Conservation (phyloP, 2,329 filamentous ascomycete species). For the Diaporthe sp. region DNA sequence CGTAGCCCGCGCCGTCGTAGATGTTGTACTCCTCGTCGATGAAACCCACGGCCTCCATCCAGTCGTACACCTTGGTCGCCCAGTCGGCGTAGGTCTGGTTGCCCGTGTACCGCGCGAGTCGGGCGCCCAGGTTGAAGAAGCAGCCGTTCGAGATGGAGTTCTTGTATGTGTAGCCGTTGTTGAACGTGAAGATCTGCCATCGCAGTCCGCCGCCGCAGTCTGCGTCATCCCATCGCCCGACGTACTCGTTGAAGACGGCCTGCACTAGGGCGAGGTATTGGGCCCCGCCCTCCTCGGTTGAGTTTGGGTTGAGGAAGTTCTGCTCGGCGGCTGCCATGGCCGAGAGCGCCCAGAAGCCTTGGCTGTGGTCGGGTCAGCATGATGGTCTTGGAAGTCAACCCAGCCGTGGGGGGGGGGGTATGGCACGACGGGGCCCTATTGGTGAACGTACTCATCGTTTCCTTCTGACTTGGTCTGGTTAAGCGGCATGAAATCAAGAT, state of each 20-base stretch:
- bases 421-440: background rate
- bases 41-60: conserved; percentile 56
- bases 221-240: conserved; percentile 74
- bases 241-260: conserved; percentile 84
- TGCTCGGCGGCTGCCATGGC: conserved; percentile 78
- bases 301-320: conserved; percentile 68
- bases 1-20: conserved; percentile 59
- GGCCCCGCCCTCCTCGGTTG: conserved; percentile 57
- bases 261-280: conserved; percentile 79
- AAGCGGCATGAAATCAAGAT: conserved; percentile 65
- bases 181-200: conserved; percentile 89
- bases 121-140: conserved; percentile 62
- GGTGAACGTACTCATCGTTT: conserved; percentile 71
- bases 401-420: background rate
- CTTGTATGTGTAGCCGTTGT: conserved; percentile 73
- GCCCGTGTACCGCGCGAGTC: conserved; percentile 72
- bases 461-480: conserved; percentile 64
- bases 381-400: background rate
- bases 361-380: conserved; percentile 63
- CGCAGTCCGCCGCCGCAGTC: conserved; percentile 79
- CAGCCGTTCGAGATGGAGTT: conserved; percentile 60
- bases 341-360: conserved; percentile 78
- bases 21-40: conserved; percentile 56
- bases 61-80: conserved; percentile 68
- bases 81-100: conserved; percentile 72